Evolutionary conservation across 108 stramenopile genomes (phyloP).

Genomic region (Nitzschia palea): DNA sequence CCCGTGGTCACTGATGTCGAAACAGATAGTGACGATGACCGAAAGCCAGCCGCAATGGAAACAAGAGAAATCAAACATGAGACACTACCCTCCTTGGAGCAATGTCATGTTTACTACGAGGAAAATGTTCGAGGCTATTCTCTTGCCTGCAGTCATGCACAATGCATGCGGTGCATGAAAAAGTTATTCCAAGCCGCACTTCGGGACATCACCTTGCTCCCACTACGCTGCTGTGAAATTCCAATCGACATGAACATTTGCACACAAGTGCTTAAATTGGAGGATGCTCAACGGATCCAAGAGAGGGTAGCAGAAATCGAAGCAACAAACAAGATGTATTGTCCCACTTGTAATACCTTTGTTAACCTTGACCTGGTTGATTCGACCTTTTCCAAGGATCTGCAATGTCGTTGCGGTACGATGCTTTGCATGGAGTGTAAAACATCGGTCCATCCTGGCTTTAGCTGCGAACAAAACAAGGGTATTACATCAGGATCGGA

Average conservation of each 20-base stretch:
- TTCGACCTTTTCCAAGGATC: conserved; percentile 6
- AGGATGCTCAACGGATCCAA: conserved; percentile 19
- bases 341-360: conserved; percentile 48
- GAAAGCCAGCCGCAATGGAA: background rate
- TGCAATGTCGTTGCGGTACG: conserved; percentile 40
- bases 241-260: conserved; percentile 53
- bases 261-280: conserved; percentile 16
- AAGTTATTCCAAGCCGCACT: conserved; percentile 38
- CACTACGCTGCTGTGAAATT: conserved; percentile 54
- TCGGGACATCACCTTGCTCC: conserved; percentile 43
- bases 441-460: conserved; percentile 36
- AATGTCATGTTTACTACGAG: conserved; percentile 47
- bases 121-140: conserved; percentile 27
- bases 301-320: conserved; percentile 30
- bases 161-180: conserved; percentile 39
- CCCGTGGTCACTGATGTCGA: background rate
- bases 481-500: conserved; percentile 20
- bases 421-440: conserved; percentile 44
- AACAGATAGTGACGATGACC: conserved; percentile 5
- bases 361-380: conserved; percentile 48
- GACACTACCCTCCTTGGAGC: conserved; percentile 28
- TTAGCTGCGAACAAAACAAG: conserved; percentile 38
- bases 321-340: conserved; percentile 56
- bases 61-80: conserved; percentile 3
- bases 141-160: conserved; percentile 41